Evolutionary conservation across 345 rosid species (phyloP).

Genomic region (Bruguiera parviflora): DNA sequence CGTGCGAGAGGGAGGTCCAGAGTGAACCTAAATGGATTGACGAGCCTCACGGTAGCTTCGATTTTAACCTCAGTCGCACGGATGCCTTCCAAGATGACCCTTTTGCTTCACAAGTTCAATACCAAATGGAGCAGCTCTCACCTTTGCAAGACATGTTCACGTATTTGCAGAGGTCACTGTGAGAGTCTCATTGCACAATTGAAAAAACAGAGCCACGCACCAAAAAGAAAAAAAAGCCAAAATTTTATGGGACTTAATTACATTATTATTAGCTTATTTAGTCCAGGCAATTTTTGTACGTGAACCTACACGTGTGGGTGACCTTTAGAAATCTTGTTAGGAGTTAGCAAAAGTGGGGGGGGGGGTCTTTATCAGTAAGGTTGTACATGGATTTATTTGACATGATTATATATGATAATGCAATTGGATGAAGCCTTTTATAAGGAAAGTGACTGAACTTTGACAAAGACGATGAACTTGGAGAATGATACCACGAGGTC

Average conservation of each 20-base stretch:
- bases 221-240: neutral
- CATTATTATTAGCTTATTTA: neutral
- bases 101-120: conserved; percentile 42
- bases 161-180: conserved; percentile 26
- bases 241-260: neutral
- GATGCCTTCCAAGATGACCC: conserved; percentile 46
- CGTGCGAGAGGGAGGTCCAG: conserved; percentile 52
- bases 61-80: conserved; percentile 36
- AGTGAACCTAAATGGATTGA: conserved; percentile 47
- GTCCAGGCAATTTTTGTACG: neutral
- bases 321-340: neutral
- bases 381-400: conserved; percentile 1
- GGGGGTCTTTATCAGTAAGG: neutral
- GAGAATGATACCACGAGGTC: neutral
- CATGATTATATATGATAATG: neutral
- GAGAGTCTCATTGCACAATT: neutral
- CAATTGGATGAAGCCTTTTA: neutral
- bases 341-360: neutral
- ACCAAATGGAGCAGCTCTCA: conserved; percentile 39
- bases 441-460: neutral
- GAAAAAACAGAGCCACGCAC: too few species aligned
- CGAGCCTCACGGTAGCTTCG: conserved; percentile 17
- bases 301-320: neutral
- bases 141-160: conserved; percentile 36
- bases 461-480: conserved; percentile 1